Base-by-base conservation (phyloP, 1,284 basidiomycete genomes). In the Phellopilus nigrolimitatus region DNA sequence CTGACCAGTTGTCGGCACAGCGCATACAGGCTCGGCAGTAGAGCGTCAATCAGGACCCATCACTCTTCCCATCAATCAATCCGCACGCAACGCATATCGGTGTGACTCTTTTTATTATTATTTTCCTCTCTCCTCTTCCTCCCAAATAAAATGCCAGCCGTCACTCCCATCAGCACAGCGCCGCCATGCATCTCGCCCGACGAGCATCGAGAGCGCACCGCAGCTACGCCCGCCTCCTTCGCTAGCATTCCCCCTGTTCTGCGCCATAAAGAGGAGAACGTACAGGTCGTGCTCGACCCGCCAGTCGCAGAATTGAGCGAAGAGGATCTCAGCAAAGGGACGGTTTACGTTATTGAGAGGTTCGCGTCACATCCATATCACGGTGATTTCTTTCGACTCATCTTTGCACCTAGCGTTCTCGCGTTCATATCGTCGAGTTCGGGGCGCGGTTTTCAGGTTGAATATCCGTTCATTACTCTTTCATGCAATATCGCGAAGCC, bases 401-500 rank as follows among this genome's bases (percentile, higher is more conserved):
- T 10, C 12, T 38, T 8, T 45, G 43, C 42, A 50, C 45, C 44
- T 36, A 95, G 90, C 58, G 80, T 77, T 4, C 77, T 95, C 27
- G 79, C 81, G 0, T 95, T 91, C 75, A 76, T 89, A 64, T 84
- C 87, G 4, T 60, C 73, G 3, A 72, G 25, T 15, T 48, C 78
- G 0, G 80, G 81, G 21, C 71, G 72, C 34, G 91, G 90, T 13
- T 86, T 94, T 64, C 79, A 86, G 59, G 78, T 95, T 62, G 73
- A 82, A 52, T 95, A 92, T 66, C 91, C 88, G 13, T 72, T 82
- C 4, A 87, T 97, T 59, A 94, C 89, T 0, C 77, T 97, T n/a
- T 2, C 93, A 97, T 61, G 93, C 93, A 15, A 78, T 93, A 47
- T 90, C 90, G 0, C 82, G 90, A 38, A n/a, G 74, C 76, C 7